Conservation (phyloP, 768 basidiomycete genomes). For the Lentinus tigrinus region DNA sequence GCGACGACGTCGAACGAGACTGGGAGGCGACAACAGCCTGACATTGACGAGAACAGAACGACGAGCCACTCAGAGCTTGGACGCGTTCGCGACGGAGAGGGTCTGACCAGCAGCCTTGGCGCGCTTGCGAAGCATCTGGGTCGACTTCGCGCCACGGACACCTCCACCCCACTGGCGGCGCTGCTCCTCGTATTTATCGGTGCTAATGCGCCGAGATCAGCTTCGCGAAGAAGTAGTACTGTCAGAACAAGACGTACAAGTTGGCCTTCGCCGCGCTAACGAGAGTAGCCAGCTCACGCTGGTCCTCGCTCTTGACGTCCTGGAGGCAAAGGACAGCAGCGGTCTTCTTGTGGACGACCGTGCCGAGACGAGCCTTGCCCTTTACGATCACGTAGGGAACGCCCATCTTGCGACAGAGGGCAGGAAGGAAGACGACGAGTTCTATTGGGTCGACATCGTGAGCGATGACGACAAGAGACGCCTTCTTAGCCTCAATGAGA, state of each 20-base stretch:
- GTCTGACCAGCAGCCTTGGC: constrained; percentile 86
- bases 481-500: constrained; percentile 97
- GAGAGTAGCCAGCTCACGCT: constrained; percentile 88
- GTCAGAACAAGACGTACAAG: constrained; percentile 61
- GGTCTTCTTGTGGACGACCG: constrained; percentile 98
- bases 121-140: constrained; percentile 90
- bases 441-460: constrained; percentile 99
- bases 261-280: constrained; percentile 95
- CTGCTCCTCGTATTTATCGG: constrained; percentile 91
- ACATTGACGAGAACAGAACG: neutral
- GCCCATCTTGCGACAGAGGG: constrained; percentile 99
- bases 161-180: constrained; percentile 96
- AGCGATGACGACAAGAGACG: constrained; percentile 90
- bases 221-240: neutral
- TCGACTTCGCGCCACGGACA: constrained; percentile 90
- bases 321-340: constrained; percentile 87
- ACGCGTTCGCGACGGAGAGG: constrained; percentile 50
- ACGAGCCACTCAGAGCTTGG: constrained; percentile 55
- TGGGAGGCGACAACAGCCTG: constrained; percentile 4
- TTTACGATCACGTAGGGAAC: constrained; percentile 98
- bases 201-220: constrained; percentile 39
- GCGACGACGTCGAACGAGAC: constrained; percentile 10
- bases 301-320: constrained; percentile 94
- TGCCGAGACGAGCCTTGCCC: constrained; percentile 96
- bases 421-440: constrained; percentile 97